Conservation (phyloP, 2,329 filamentous ascomycete genomes). For the Aureobasidium lini region DNA sequence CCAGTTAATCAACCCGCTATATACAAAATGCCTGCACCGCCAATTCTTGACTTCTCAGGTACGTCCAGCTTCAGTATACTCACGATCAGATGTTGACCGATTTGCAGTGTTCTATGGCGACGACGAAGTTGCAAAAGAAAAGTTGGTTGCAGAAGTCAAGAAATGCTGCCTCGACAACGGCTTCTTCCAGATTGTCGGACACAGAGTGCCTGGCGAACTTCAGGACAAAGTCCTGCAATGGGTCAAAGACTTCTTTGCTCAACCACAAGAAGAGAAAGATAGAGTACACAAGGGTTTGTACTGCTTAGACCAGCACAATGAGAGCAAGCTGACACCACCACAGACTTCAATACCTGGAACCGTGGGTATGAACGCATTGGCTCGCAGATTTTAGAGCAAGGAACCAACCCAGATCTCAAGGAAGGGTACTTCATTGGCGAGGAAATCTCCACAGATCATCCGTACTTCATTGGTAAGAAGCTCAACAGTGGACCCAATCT, state of each 20-base stretch:
- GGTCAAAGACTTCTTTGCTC: conserved; percentile 35
- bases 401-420: conserved; percentile 37
- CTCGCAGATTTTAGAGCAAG: conserved; percentile 36
- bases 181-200: conserved; percentile 41
- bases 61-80: background rate
- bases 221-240: conserved; percentile 33
- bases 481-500: conserved; percentile 28
- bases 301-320: no score
- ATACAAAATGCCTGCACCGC: background rate
- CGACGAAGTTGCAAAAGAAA: background rate
- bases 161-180: conserved; percentile 22
- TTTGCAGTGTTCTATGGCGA: background rate
- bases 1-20: no score
- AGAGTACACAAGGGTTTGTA: conserved; percentile 9
- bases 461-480: background rate
- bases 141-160: background rate
- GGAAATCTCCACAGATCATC: conserved; percentile 24
- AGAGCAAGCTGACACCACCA: background rate
- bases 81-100: background rate
- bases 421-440: conserved; percentile 36
- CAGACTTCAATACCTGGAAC: conserved; percentile 20
- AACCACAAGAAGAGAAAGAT: conserved; percentile 36
- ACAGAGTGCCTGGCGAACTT: conserved; percentile 32
- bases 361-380: conserved; percentile 38
- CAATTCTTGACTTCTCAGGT: background rate